A percentile compares a stretch with the other conserved stretches of the same genome.
These are phyloP conservation scores for Iris pallida DNA, from an alignment of 116 monocot genomes.

Conservation along the genomic window DNA sequence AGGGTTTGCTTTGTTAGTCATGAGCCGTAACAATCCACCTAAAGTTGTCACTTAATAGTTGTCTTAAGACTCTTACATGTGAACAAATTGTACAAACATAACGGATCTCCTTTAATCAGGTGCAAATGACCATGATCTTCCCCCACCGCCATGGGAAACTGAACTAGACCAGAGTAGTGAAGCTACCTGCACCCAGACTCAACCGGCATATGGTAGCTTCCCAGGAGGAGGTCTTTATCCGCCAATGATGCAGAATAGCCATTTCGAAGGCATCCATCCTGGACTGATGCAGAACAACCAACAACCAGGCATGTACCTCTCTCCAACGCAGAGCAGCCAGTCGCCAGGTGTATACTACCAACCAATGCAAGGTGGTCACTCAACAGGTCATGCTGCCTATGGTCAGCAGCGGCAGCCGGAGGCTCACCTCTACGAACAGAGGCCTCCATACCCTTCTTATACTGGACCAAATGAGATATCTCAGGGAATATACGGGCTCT, in stretches of 20 bases:
- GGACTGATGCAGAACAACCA: constrained; percentile 6
- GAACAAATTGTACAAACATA: too few species aligned
- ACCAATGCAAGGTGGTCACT: constrained; percentile 25
- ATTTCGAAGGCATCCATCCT: constrained; percentile 7
- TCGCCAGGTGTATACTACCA: background rate
- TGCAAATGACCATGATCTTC: constrained; percentile 45
- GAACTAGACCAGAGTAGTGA: constrained; percentile 21
- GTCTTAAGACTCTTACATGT: too few species aligned
- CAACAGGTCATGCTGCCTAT: constrained; percentile 24
- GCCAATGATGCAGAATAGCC: constrained; percentile 12
- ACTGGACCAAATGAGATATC: constrained; percentile 39
- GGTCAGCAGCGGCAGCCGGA: constrained; percentile 32
- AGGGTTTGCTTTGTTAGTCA: too few species aligned
- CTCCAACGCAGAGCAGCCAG: background rate
- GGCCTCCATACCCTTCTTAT: constrained; percentile 20
- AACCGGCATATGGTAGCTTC: constrained; percentile 11
- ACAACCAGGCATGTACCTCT: background rate
- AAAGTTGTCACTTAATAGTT: too few species aligned
- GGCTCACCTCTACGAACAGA: constrained; percentile 50
- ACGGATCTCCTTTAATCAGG: constrained; percentile 3
- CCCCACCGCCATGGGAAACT: constrained; percentile 95
- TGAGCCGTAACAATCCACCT: too few species aligned
- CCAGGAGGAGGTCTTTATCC: background rate
- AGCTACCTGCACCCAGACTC: constrained; percentile 14
- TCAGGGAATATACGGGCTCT: constrained; percentile 61